Evolutionary conservation across 805 yeast genomes (phyloP).

Genomic region (Lachancea sp.): DNA sequence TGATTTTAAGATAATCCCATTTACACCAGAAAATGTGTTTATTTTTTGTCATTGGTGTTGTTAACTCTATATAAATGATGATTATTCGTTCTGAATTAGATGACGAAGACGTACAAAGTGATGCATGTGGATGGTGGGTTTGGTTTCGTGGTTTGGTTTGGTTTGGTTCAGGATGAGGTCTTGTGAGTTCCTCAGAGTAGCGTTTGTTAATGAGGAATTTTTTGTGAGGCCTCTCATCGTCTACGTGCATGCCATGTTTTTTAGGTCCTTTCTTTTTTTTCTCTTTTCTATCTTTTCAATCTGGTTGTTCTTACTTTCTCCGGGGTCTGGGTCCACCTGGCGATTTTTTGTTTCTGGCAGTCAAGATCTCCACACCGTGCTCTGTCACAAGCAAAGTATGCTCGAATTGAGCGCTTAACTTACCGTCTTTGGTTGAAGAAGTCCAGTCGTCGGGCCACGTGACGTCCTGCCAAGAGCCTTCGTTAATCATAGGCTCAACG

Average conservation of each 20-base stretch:
- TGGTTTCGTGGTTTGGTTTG: too few relatives aligned
- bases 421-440: slow-evolving; percentile 83
- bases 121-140: not conserved
- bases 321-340: slow-evolving; percentile 85
- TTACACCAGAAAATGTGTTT: too few relatives aligned
- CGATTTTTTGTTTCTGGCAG: slow-evolving; percentile 69
- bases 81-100: too few relatives aligned
- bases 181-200: too few relatives aligned
- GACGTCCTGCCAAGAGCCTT: slow-evolving; percentile 73
- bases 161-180: too few relatives aligned
- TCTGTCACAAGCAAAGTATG: slow-evolving; percentile 91
- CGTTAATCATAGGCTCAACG: slow-evolving; percentile 93
- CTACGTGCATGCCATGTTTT: not conserved
- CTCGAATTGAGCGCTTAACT: slow-evolving; percentile 88
- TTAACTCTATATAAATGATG: too few relatives aligned
- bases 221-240: not conserved
- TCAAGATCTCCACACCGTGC: slow-evolving; percentile 83
- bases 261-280: not conserved
- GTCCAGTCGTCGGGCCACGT: slow-evolving; percentile 99
- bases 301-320: slow-evolving; percentile 32
- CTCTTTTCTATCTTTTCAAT: too few relatives aligned
- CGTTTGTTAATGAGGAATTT: not conserved
- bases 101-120: not conserved
- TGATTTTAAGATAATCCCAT: too few relatives aligned
- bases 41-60: too few relatives aligned